These are phyloP conservation scores for Cornus kousa DNA, from an alignment of 148 eudicot species.

Conservation along the genomic window DNA sequence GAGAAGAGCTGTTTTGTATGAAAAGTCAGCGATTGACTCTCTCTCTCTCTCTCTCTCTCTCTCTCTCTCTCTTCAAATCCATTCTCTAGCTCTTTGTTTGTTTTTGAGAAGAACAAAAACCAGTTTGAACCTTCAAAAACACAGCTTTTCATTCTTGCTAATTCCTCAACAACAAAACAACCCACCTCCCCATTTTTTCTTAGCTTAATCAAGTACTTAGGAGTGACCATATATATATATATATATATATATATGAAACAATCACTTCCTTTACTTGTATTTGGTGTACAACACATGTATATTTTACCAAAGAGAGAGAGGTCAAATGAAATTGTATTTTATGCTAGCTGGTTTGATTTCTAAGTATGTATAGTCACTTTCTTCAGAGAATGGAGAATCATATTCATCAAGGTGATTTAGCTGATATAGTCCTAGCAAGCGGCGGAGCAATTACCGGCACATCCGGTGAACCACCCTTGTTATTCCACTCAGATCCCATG, in stretches of 20 bases:
- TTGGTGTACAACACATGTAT: slow-evolving; percentile 11
- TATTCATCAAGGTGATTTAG: slow-evolving; percentile 68
- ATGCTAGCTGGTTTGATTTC: neutral
- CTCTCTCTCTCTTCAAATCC: slow-evolving; percentile 22
- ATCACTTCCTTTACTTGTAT: slow-evolving; percentile 27
- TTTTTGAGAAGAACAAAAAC: slow-evolving; percentile 8
- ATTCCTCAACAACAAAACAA: neutral
- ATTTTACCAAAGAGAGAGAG: neutral
- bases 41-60: slow-evolving; percentile 12
- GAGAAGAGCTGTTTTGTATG: slow-evolving; percentile 33
- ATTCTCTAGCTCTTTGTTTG: slow-evolving; percentile 1
- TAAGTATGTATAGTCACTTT: slow-evolving; percentile 4
- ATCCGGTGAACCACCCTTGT: neutral
- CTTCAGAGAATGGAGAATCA: slow-evolving; percentile 34
- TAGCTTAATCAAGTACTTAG: slow-evolving; percentile 3
- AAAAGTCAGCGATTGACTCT: slow-evolving; percentile 64
- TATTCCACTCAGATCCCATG: slow-evolving; percentile 1
- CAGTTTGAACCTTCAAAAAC: slow-evolving; percentile 14
- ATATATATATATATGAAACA: neutral
- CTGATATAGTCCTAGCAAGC: slow-evolving; percentile 61
- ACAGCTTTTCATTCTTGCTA: slow-evolving; percentile 8
- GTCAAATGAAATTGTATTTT: neutral
- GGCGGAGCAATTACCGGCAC: slow-evolving; percentile 7
- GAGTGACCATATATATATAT: neutral
- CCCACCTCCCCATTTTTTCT: slow-evolving; percentile 2